Base-by-base conservation (phyloP, 2,329 filamentous ascomycete genomes). In the Coniella vitis region DNA sequence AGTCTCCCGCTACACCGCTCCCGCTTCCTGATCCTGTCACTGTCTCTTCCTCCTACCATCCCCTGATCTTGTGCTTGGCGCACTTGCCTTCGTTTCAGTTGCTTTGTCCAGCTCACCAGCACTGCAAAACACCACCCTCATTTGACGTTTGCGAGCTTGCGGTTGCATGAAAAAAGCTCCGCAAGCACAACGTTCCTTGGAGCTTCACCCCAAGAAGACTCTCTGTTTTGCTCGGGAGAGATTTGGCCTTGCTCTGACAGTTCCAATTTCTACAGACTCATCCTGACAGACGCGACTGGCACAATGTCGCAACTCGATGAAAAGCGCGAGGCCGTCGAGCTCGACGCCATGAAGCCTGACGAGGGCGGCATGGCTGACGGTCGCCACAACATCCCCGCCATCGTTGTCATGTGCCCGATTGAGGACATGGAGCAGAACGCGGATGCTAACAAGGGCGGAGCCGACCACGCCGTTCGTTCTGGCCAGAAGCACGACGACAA, bases 181-280 rank as follows among this genome's bases (percentile, higher is more conserved):
- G 41, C 10, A 7, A 45, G 32, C 22, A 40, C 10, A 17, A 45
- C 40, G 12, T 39, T 47, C 43, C 29, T 50, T 53, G 7, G 25
- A 45, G 45, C 29, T 14, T 16, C 29, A 7, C 10, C 16, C 8
- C 20, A 17, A 34, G 17, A 16, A 3, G 16, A 19, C 22, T n/a
- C 20, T 25, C 38, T 19, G n/a, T n/a, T 21, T n/a, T 39, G 38
- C 16, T 25, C 12, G 38, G 20, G 38, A 13, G 16, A 13, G 16
- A 7, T n/a, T 16, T 41, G 9, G 9, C 12, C 38, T 31, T n/a
- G 25, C 14, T 34, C 21, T 14, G 12, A n/a, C 43, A 38, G 20
- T 20, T 22, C 21, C n/a, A 48, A 41, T 21, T 29, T 48, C 41
- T 13, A 41, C 29, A 43, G 41, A n/a, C 19, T n/a, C 16, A 43